Evolutionary conservation across 2,329 filamentous ascomycete species (phyloP).

Genomic region (Xylariaceae sp.): DNA sequence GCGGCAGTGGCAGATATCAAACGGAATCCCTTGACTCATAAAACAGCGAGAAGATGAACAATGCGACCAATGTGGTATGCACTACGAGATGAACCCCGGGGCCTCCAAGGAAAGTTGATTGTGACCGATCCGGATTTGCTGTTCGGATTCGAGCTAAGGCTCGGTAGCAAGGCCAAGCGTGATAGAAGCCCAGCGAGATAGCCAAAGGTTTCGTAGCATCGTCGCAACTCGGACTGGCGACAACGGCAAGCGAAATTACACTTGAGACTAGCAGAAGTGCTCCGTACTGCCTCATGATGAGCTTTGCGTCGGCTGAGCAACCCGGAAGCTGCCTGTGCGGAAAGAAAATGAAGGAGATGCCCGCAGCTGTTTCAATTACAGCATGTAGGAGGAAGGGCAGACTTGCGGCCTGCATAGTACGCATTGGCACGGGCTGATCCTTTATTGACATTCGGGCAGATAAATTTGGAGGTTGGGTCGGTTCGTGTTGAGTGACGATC

Average conservation of each 20-base stretch:
- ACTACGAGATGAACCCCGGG: slow-evolving; percentile 43
- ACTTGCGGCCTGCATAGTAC: slow-evolving; percentile 19
- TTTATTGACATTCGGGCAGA: not conserved
- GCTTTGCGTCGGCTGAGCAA: slow-evolving; percentile 36
- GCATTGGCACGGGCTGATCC: not conserved
- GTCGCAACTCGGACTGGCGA: slow-evolving; percentile 30
- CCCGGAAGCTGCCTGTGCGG: slow-evolving; percentile 41
- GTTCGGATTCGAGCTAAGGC: slow-evolving; percentile 36
- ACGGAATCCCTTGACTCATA: too few species aligned
- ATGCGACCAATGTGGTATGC: slow-evolving; percentile 33
- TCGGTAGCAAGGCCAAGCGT: slow-evolving; percentile 45
- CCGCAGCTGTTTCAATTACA: slow-evolving; percentile 40
- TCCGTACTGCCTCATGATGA: slow-evolving; percentile 46
- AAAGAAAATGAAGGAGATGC: slow-evolving; percentile 42
- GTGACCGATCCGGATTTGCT: slow-evolving; percentile 14
- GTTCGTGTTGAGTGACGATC: too few species aligned
- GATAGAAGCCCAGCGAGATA: slow-evolving; percentile 44
- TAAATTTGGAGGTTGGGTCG: too few species aligned
- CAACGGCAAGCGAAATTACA: slow-evolving; percentile 38
- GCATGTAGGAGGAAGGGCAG: slow-evolving; percentile 38
- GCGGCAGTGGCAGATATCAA: too few species aligned
- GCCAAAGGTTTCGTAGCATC: slow-evolving; percentile 33
- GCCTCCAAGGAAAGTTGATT: slow-evolving; percentile 38
- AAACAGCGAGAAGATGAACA: not conserved
- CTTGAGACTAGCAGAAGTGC: slow-evolving; percentile 44